phyloP scores from a whole-genome alignment of 257 asterid genomes.

The Jasminum sambac region DNA sequence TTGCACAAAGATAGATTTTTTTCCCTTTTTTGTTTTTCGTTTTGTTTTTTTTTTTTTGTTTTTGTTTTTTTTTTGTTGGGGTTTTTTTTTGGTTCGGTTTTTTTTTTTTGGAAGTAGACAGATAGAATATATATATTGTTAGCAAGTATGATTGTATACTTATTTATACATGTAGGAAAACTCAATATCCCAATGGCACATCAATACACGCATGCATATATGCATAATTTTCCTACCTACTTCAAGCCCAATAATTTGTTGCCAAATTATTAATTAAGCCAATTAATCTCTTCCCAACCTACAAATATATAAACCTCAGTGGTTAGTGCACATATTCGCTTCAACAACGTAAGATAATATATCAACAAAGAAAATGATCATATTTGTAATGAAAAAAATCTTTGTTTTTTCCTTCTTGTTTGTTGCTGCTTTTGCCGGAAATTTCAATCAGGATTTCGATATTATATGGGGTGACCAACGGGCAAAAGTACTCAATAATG shows the following conservation, averaged over 20 bases:
- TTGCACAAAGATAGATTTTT: too few species aligned
- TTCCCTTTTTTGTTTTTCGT: too few species aligned
- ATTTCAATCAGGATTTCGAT: slow-evolving; percentile 9
- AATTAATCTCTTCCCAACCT: not conserved
- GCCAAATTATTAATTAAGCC: not conserved
- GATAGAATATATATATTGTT: too few species aligned
- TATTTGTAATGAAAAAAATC: not conserved
- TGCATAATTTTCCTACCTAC: not conserved
- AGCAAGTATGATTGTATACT: too few species aligned
- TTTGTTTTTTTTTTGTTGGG: too few species aligned
- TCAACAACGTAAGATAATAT: not conserved
- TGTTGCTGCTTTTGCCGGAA: not conserved
- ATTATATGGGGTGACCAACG: slow-evolving; percentile 15
- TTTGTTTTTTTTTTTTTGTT: too few species aligned
- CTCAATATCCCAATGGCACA: not conserved
- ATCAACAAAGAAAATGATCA: not conserved
- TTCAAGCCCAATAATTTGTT: not conserved
- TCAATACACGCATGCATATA: not conserved
- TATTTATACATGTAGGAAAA: not conserved
- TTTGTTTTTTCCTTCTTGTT: not conserved
- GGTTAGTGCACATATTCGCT: not conserved
- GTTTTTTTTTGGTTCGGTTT: too few species aligned
- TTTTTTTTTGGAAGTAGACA: too few species aligned
- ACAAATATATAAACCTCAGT: not conserved
- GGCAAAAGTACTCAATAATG: slow-evolving; percentile 3